Base-by-base conservation (phyloP, 805 yeast genomes). In the Starmerella bacillaris region DNA sequence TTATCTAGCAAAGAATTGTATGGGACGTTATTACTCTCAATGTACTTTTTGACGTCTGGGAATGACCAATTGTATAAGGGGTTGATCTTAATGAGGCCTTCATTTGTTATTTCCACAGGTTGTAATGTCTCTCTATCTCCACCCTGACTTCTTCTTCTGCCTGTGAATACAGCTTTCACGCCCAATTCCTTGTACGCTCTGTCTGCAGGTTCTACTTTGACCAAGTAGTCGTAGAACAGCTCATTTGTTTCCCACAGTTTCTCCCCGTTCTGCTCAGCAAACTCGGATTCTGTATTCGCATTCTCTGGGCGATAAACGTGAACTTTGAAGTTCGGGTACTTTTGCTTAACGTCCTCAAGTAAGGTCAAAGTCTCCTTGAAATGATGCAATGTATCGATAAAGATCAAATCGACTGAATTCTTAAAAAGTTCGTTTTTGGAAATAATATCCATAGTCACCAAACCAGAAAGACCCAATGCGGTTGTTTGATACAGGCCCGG, bases 381-480 rank as follows among this genome's bases (percentile, higher is more conserved):
- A 55, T 86, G 95, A 51, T 84, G 79, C 42, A 86, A 60, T 0
- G 96, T 86, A 53, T 86, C 95, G 32, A 84, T 64, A 53, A 86
- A 86, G 2, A 86, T 75, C 37, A 84, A 60, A 37, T 83, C 92
- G 5, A 78, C 61, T 1, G 74, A 66, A 30, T 58, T 53, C 40
- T 44, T 38, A 36, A 46, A 40, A 31, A 74, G 47, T n/a, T n/a
- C n/a, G n/a, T n/a, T n/a, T 50, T 72, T 70, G 21, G 77, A 65
- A 20, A 84, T 56, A 67, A 84, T 78, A 54, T 84, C 94, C 29
- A 79, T 62, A 9, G 86, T 84, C 21, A 78, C 93, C 39, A 86
- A 58, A 0, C 96, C 96, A 1, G 94, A 79, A 31, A 86, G 64
- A 0, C 96, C 96, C 57, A 86, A 83, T 1, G 96, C 96, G 0